phyloP scores from a whole-genome alignment of 2,329 filamentous ascomycete genomes.

The Lecanicillium sp. region DNA sequence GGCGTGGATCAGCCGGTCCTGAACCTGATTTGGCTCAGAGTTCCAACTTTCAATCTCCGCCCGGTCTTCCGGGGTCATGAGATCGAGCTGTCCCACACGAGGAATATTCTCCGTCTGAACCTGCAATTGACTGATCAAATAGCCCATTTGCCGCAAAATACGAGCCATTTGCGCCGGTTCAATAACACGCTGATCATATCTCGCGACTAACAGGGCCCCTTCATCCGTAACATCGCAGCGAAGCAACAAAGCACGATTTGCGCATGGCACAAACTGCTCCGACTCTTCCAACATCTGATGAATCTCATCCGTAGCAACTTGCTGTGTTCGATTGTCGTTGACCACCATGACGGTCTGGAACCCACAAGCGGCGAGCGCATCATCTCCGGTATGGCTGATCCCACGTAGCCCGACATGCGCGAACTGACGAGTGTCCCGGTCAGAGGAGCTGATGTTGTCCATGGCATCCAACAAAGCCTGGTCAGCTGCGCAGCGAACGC shows the following conservation, averaged over 20 bases:
- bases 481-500: no score
- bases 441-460: no score
- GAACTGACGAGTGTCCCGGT: no score
- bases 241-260: slow-evolving; percentile 12
- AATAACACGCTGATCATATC: slow-evolving; percentile 14
- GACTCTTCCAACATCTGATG: no score
- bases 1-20: no score
- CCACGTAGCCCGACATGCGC: slow-evolving; percentile 25
- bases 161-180: slow-evolving; percentile 7
- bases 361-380: not conserved
- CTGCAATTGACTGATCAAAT: slow-evolving; percentile 7
- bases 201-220: slow-evolving; percentile 5
- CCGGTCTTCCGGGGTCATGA: not conserved
- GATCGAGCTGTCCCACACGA: not conserved
- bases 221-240: slow-evolving; percentile 13
- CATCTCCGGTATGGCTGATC: slow-evolving; percentile 18
- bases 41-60: slow-evolving; percentile 8
- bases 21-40: no score
- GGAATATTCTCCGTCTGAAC: no score
- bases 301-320: not conserved
- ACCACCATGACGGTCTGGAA: slow-evolving; percentile 17
- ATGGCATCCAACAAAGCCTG: no score
- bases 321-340: slow-evolving; percentile 1
- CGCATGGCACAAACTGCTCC: slow-evolving; percentile 14
- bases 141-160: slow-evolving; percentile 8